Base-by-base conservation (phyloP, 306 rosid species). In the Dryas octopetala region DNA sequence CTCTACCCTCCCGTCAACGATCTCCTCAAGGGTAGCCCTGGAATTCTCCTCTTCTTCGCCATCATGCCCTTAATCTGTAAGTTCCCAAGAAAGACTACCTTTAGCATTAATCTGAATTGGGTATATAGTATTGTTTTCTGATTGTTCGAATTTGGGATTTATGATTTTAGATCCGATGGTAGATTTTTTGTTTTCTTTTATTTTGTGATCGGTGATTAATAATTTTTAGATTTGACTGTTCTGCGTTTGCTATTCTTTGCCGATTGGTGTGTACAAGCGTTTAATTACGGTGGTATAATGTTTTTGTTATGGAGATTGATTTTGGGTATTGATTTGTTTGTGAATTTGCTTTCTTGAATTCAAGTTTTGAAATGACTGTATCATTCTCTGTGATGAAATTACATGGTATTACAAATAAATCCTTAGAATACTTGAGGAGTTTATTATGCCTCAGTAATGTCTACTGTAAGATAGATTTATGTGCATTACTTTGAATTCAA, bases 61-160 rank as follows among this genome's bases (percentile, higher is more conserved):
- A 83, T 93, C 81, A 89, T 93, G 45, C 98, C 98, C 44, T 82
- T 93, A 62, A 8, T 91, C 62, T 90, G 98, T 95, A 81, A 13
- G 96, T 77, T 9, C 9, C 74, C 4, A 40, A 38, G 15, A 2
- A 38, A 17, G 26, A 45, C 50, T 7, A 0, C 15, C 28, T 32
- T 8, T 55, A 12, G 66, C 66, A 62, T 62, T 13, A 13, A 6
- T 38, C 58, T 53, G 3, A 15, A 1, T 19, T 41, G 2, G 41
- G 11, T 41, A 49, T 4, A 14, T 54, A 2, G 3, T 55, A 7
- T 70, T 41, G 75, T 7, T 55, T 71, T n/a, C 19, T 2, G 66
- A 54, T 71, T 63, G 49, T 16, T 16, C 7, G 68, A 16, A 43
- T 63, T 26, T 43, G 65, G 41, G 51, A 43, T 57, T 57, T 5